Conservation (phyloP, 768 basidiomycete species). For the Mycena latifolia region DNA sequence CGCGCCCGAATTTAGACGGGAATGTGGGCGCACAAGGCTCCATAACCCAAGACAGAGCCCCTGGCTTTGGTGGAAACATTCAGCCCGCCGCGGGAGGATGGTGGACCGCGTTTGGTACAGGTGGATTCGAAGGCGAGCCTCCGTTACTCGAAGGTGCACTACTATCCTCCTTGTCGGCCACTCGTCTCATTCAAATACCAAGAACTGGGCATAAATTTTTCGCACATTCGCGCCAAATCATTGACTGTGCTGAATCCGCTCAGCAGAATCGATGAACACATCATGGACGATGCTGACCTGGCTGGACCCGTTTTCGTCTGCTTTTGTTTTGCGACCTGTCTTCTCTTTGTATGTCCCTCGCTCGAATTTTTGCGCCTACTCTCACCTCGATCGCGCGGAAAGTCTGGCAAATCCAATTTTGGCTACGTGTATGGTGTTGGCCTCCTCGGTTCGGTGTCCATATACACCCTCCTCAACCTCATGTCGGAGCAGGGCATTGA, state of each 20-base stretch:
- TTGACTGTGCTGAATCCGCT: slow-evolving; percentile 96
- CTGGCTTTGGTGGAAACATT: slow-evolving; percentile 77
- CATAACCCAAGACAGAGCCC: slow-evolving; percentile 58
- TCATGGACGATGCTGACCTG: slow-evolving; percentile 99
- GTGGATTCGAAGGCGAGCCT: slow-evolving; percentile 95
- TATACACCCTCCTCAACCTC: slow-evolving; percentile 95
- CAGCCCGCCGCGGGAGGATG: slow-evolving; percentile 78
- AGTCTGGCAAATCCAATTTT: slow-evolving; percentile 99
- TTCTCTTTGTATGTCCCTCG: slow-evolving; percentile 82
- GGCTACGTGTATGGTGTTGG: slow-evolving; percentile 99
- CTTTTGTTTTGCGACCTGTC: slow-evolving; percentile 93
- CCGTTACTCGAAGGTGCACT: slow-evolving; percentile 91
- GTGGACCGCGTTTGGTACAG: slow-evolving; percentile 98
- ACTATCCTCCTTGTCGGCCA: slow-evolving; percentile 3
- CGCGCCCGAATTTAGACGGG: slow-evolving; percentile 84
- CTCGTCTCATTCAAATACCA: slow-evolving; percentile 16
- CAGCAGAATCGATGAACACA: slow-evolving; percentile 83
- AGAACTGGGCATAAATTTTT: slow-evolving; percentile 99
- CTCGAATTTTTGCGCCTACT: slow-evolving; percentile 5
- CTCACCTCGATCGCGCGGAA: slow-evolving; percentile 23
- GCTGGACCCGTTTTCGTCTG: slow-evolving; percentile 96
- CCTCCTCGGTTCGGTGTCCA: slow-evolving; percentile 90
- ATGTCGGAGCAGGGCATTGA: slow-evolving; percentile 98
- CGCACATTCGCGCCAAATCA: slow-evolving; percentile 94
- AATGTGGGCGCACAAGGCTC: slow-evolving; percentile 68